phyloP scores from a whole-genome alignment of 2,329 filamentous ascomycete species.

The Neopestalotiopsis sp. region DNA sequence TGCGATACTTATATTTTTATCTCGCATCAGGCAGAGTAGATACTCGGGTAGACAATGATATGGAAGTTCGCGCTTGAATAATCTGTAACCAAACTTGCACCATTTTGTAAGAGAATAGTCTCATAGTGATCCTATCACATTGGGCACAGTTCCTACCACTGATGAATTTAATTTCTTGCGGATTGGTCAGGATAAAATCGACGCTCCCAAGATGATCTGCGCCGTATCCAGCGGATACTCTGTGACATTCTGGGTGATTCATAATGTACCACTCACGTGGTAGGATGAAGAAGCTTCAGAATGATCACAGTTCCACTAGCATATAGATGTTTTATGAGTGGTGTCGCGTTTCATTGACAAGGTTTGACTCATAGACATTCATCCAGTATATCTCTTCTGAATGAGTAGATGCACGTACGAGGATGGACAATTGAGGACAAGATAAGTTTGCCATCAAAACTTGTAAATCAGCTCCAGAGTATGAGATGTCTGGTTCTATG shows the following conservation, averaged over 20 bases:
- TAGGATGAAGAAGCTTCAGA: neutral
- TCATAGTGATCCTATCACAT: neutral
- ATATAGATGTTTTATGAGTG: neutral
- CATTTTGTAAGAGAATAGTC: neutral
- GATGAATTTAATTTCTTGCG: neutral
- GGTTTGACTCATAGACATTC: neutral
- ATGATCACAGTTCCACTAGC: neutral
- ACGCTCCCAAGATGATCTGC: no score
- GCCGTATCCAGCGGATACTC: neutral
- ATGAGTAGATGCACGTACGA: no score
- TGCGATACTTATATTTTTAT: neutral
- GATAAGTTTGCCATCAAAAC: no score
- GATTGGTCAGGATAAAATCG: no score
- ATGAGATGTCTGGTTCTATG: neutral
- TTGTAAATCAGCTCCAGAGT: no score
- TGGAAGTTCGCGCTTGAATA: neutral
- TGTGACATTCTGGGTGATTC: neutral
- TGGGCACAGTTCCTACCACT: neutral
- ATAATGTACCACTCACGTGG: neutral
- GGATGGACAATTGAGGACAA: no score
- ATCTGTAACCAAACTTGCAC: no score
- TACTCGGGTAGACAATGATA: slow-evolving; percentile 7
- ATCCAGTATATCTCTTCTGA: neutral
- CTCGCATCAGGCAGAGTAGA: slow-evolving; percentile 1
- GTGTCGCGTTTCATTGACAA: neutral